Evolutionary conservation across 2,329 filamentous ascomycete genomes (phyloP).

Genomic region (Blumeria graminis): DNA sequence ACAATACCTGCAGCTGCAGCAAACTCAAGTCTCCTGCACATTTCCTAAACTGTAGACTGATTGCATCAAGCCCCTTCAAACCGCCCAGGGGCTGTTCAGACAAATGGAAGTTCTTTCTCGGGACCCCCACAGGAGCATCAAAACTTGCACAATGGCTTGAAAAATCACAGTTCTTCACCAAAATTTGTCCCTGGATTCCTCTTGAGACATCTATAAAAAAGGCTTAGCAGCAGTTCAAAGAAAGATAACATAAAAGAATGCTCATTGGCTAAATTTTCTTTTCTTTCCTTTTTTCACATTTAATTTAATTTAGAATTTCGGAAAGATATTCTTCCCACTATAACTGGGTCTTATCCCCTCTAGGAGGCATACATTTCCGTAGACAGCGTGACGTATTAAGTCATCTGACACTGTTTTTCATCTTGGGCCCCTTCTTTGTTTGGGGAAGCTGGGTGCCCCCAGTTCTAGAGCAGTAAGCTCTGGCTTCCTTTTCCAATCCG

Average conservation of each 20-base stretch:
- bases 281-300: background rate
- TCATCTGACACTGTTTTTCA: background rate
- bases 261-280: background rate
- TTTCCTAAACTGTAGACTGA: background rate
- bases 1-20: background rate
- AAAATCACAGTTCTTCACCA: background rate
- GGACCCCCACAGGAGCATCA: background rate
- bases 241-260: background rate
- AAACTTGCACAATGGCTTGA: slow-evolving; percentile 1
- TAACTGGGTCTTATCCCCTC: background rate
- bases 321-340: background rate
- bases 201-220: background rate
- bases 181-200: background rate
- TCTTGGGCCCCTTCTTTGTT: background rate
- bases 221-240: background rate
- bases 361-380: background rate
- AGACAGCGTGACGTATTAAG: background rate
- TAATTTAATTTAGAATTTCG: background rate
- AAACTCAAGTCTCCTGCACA: background rate
- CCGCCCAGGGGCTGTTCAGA: background rate
- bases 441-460: background rate
- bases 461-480: background rate
- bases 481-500: background rate
- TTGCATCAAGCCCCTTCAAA: background rate
- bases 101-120: background rate